Conservation (phyloP, 2,329 filamentous ascomycete species). For the Sphaerostilbella broomeana region DNA sequence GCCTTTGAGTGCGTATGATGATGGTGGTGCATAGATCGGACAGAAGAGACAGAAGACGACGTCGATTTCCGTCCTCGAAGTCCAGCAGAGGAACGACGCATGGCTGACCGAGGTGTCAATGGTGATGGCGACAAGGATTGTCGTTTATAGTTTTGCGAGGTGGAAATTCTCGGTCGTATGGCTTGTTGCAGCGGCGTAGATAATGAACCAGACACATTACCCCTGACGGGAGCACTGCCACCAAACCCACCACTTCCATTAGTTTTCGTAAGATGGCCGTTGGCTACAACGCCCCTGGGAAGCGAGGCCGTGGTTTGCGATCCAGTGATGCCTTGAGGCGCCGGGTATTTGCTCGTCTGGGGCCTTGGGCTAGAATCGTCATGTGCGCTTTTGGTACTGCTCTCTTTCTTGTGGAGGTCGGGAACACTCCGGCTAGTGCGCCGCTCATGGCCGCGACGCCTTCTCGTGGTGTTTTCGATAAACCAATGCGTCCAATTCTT, state of each 20-base stretch:
- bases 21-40: slow-evolving; percentile 84
- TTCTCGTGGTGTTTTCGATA: slow-evolving; percentile 51
- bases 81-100: slow-evolving; percentile 75
- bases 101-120: slow-evolving; percentile 78
- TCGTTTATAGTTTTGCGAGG: slow-evolving; percentile 51
- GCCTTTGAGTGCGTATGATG: slow-evolving; percentile 88
- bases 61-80: slow-evolving; percentile 91
- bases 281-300: slow-evolving; percentile 46
- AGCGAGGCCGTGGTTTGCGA: slow-evolving; percentile 36
- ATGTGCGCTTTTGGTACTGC: slow-evolving; percentile 35
- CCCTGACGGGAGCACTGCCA: slow-evolving; percentile 16
- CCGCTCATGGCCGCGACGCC: slow-evolving; percentile 42
- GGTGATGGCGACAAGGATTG: slow-evolving; percentile 83
- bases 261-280: slow-evolving; percentile 38
- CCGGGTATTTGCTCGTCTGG: slow-evolving; percentile 52
- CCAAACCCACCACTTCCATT: slow-evolving; percentile 15
- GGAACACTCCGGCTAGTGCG: slow-evolving; percentile 53
- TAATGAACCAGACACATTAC: slow-evolving; percentile 19
- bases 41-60: slow-evolving; percentile 87
- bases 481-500: slow-evolving; percentile 61
- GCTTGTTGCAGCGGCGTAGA: slow-evolving; percentile 24
- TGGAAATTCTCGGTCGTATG: slow-evolving; percentile 24
- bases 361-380: slow-evolving; percentile 53
- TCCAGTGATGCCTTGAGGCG: slow-evolving; percentile 30
- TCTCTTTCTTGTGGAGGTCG: slow-evolving; percentile 47